phyloP scores from a whole-genome alignment of 768 basidiomycete genomes.

The Paxillus involutus region DNA sequence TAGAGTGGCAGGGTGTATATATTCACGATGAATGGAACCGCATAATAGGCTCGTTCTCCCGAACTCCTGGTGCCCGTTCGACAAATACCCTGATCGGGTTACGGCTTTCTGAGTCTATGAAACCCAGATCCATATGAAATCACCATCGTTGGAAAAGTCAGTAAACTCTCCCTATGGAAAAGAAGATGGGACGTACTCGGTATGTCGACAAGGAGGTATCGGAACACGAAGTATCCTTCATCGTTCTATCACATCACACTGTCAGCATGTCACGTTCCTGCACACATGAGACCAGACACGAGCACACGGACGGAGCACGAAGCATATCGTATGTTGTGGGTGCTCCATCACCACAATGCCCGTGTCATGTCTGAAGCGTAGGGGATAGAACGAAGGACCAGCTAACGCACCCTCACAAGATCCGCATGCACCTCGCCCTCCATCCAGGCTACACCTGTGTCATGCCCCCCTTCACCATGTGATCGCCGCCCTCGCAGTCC shows the following conservation, averaged over 20 bases:
- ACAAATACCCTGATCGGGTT: constrained; percentile 70
- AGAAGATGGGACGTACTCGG: constrained; percentile 56
- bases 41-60: constrained; percentile 71
- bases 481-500: constrained; percentile 49
- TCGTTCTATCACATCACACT: constrained; percentile 50
- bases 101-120: constrained; percentile 57
- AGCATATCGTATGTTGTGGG: constrained; percentile 1
- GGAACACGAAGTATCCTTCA: constrained; percentile 75
- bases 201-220: constrained; percentile 76
- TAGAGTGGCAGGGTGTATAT: constrained; percentile 12
- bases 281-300: constrained; percentile 4
- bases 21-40: constrained; percentile 52
- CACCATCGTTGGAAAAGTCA: neutral
- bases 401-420: constrained; percentile 60
- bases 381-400: constrained; percentile 1
- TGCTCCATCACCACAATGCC: neutral
- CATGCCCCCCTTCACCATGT: constrained; percentile 28
- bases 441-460: constrained; percentile 49
- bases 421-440: constrained; percentile 85
- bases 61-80: constrained; percentile 61
- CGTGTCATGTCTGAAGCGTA: neutral
- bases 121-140: constrained; percentile 12
- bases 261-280: constrained; percentile 7
- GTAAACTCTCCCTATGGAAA: constrained; percentile 10
- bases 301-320: constrained; percentile 1